Base-by-base conservation (phyloP, 805 yeast genomes). In the Tetrapisispora namnaoensis region DNA sequence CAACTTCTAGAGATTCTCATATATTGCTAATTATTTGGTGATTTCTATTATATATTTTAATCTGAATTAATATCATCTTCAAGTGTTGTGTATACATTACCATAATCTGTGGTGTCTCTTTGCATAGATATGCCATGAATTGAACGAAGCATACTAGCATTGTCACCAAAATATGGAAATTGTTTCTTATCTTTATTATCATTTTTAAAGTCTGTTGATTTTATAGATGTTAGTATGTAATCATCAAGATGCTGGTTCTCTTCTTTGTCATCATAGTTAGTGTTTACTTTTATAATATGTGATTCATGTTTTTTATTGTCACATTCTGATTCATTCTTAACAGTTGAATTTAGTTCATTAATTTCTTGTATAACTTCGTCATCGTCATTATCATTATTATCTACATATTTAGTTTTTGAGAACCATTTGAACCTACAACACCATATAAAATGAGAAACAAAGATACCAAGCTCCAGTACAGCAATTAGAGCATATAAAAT, bases 401-500 rank as follows among this genome's bases (percentile, higher is more conserved):
- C 50, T 6, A n/a, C 28, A 24, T 6, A 24, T 24, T 24, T 9
- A 21, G 16, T 42, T 4, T 50, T 50, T 3, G 53, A 47, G 43
- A 62, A 56, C 61, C 63, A 58, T 39, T 55, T 61, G 55, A 74
- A 69, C 55, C 81, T 62, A 42, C 77, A 51, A 57, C 72, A 70
- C 96, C 96, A 89, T 14, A 84, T 68, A 9, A 74, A 55, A 49
- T 88, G 96, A 45, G 87, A 78, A 0, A 69, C 30, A 56, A 85
- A 78, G 14, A 90, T 85, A 0, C 96, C 97, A 1, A 82, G 47
- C 59, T 90, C 97, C 63, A 89, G 60, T 1, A 66, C 78, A 3
- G 89, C 79, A 35, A 90, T 89, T 18, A 88, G 72, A 11, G 79
- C 72, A 62, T 90, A 90, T 36, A 90, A 71, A 0, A 85, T 73